phyloP scores from a whole-genome alignment of 192 early-diverging fungal species.

The Rhizoclosmatium globosum region DNA sequence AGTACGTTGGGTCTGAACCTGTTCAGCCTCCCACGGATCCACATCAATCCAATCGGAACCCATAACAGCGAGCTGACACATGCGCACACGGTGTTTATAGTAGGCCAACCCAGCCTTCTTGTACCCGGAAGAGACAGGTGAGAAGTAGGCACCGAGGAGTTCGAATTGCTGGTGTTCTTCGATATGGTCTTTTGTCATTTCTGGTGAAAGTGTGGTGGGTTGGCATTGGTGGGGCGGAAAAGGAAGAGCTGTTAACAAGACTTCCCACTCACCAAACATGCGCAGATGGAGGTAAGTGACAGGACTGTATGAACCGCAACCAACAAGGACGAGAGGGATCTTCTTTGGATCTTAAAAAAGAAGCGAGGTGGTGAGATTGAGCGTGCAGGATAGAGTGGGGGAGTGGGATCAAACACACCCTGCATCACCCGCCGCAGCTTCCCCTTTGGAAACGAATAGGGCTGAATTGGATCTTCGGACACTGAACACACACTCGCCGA shows the following conservation, averaged over 20 bases:
- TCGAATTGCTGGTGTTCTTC: conserved; percentile 77
- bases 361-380: neutral
- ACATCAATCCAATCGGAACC: conserved; percentile 88
- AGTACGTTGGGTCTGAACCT: conserved; percentile 82
- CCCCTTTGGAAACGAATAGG: conserved; percentile 4
- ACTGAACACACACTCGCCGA: neutral
- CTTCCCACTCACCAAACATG: conserved; percentile 85
- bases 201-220: conserved; percentile 43
- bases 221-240: neutral
- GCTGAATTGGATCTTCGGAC: neutral
- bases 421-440: conserved; percentile 21
- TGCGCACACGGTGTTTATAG: conserved; percentile 86
- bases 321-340: conserved; percentile 89
- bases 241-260: neutral
- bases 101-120: conserved; percentile 90
- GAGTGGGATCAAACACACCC: neutral
- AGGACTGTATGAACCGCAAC: conserved; percentile 97
- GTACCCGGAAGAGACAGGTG: conserved; percentile 95
- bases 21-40: conserved; percentile 91
- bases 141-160: conserved; percentile 95
- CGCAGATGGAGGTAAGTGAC: conserved; percentile 97
- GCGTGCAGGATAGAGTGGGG: neutral
- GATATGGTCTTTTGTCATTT: conserved; percentile 96
- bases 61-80: conserved; percentile 87
- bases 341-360: conserved; percentile 47